These are phyloP conservation scores for Wickerhamomyces hampshirensis DNA, from an alignment of 805 yeast species.

Conservation along the genomic window DNA sequence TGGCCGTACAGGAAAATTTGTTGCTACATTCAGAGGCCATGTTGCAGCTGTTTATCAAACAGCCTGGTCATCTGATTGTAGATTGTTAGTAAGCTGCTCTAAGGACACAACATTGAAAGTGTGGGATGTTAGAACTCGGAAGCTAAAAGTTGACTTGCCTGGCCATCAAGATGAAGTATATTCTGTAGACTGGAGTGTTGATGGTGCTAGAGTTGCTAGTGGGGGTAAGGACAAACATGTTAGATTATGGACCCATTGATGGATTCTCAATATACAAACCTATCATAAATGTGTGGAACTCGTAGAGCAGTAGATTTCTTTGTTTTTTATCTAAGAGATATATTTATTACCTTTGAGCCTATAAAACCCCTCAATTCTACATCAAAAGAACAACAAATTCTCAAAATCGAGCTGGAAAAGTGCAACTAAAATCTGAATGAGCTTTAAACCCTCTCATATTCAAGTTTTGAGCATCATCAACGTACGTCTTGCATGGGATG, in stretches of 20 bases:
- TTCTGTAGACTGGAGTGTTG: conserved; percentile 97
- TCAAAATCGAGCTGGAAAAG: no score
- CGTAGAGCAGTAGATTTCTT: no score
- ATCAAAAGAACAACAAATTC: no score
- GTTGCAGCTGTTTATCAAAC: conserved; percentile 98
- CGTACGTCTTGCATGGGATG: no score
- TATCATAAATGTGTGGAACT: no score
- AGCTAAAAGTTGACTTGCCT: conserved; percentile 83
- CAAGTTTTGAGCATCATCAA: no score
- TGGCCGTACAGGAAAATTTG: conserved; percentile 84
- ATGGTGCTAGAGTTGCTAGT: conserved; percentile 90
- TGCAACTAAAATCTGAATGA: no score
- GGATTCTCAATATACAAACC: no score
- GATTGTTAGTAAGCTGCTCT: conserved; percentile 87
- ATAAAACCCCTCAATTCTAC: no score
- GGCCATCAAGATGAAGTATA: conserved; percentile 95
- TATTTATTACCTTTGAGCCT: no score
- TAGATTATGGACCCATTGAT: conserved; percentile 81
- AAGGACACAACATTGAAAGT: conserved; percentile 95
- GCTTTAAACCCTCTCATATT: no score
- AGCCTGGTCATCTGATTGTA: conserved; percentile 94
- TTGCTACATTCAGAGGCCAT: conserved; percentile 91
- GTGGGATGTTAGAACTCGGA: conserved; percentile 89
- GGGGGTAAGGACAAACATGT: conserved; percentile 97
- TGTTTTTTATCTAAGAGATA: no score